Evolutionary conservation across 192 early-diverging fungal species (phyloP).

Genomic region (Phycomyces nitens): DNA sequence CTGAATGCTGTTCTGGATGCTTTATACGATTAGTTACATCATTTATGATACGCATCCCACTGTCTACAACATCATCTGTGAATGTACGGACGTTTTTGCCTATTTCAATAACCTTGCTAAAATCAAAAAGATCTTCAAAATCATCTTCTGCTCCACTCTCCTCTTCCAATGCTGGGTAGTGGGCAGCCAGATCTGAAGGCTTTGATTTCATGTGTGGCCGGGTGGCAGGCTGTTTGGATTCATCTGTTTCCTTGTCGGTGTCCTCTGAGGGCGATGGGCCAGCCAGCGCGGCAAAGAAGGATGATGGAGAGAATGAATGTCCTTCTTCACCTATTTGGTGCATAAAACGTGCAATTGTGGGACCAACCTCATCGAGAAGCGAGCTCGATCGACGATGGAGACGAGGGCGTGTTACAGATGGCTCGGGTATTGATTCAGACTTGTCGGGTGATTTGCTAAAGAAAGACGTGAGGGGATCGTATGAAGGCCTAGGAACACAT

Average conservation of each 20-base stretch:
- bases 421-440: background rate
- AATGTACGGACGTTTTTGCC: slow-evolving; percentile 24
- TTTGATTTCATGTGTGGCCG: background rate
- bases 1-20: background rate
- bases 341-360: slow-evolving; percentile 21
- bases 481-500: background rate
- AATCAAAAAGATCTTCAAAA: slow-evolving; percentile 28
- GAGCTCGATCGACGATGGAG: slow-evolving; percentile 16
- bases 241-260: background rate
- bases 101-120: slow-evolving; percentile 33
- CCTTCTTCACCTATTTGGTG: slow-evolving; percentile 21
- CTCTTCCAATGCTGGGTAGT: background rate
- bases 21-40: slow-evolving; percentile 25
- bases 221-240: background rate
- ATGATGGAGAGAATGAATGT: slow-evolving; percentile 20
- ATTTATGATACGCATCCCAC: slow-evolving; percentile 29
- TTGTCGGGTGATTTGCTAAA: background rate
- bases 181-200: background rate
- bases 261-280: slow-evolving; percentile 10
- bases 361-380: slow-evolving; percentile 23
- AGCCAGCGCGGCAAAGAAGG: slow-evolving; percentile 24
- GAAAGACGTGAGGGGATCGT: background rate
- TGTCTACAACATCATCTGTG: slow-evolving; percentile 25
- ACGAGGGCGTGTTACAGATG: background rate
- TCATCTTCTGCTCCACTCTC: slow-evolving; percentile 12